These are phyloP conservation scores for Lagenaria siceraria DNA, from an alignment of 306 rosid genomes.

Conservation along the genomic window DNA sequence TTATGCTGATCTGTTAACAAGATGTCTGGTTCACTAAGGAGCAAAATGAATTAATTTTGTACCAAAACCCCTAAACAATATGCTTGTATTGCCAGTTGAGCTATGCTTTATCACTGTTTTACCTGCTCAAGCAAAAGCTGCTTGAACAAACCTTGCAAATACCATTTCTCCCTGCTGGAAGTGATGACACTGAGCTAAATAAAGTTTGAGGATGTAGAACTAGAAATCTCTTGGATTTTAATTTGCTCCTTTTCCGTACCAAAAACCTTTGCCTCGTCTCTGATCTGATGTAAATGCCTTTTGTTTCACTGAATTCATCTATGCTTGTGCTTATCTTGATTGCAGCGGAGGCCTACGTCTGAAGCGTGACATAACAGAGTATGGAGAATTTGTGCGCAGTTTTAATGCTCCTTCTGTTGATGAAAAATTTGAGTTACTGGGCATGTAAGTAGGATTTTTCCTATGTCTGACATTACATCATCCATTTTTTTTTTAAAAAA, in stretches of 20 bases:
- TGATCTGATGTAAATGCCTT: neutral
- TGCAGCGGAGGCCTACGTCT: conserved; percentile 87
- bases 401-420: conserved; percentile 84
- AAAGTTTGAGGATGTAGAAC: neutral
- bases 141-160: neutral
- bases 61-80: too few species aligned
- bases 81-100: too few species aligned
- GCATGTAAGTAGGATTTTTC: conserved; percentile 56
- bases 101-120: too few species aligned
- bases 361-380: conserved; percentile 98
- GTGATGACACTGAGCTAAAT: neutral
- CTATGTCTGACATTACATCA: neutral
- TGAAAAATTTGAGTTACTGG: conserved; percentile 88
- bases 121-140: too few species aligned
- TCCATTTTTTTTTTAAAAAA: neutral
- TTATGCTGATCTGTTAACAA: neutral
- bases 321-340: conserved; percentile 11
- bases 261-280: neutral
- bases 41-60: neutral
- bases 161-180: neutral
- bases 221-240: neutral
- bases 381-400: conserved; percentile 93
- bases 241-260: neutral
- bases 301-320: neutral
- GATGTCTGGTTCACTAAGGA: neutral